phyloP scores from a whole-genome alignment of 2,329 filamentous ascomycete genomes.

The Trichoderma atroviride region DNA sequence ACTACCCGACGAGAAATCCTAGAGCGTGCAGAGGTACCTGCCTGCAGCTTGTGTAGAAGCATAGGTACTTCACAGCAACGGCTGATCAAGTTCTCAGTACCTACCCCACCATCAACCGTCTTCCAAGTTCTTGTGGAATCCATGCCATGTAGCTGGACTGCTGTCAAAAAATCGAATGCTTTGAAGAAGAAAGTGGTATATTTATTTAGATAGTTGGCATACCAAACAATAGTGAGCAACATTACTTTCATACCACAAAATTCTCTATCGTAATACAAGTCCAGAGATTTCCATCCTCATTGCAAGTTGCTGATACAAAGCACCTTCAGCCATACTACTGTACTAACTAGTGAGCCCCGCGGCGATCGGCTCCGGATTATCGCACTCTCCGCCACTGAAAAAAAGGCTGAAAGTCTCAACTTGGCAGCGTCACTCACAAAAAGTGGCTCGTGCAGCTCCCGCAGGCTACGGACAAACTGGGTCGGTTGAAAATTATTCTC shows the following conservation, averaged over 20 bases:
- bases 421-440: constrained; percentile 11
- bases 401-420: not conserved
- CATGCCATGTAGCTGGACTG: not conserved
- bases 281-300: not conserved
- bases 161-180: not conserved
- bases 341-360: too few relatives aligned
- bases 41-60: not conserved
- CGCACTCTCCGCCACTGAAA: not conserved
- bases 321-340: constrained; percentile 13
- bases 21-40: not conserved
- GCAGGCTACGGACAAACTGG: constrained; percentile 24
- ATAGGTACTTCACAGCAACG: not conserved
- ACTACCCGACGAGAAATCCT: not conserved
- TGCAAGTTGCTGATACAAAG: not conserved
- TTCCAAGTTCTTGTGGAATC: not conserved
- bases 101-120: not conserved
- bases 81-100: not conserved
- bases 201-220: not conserved
- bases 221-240: not conserved
- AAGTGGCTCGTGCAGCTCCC: constrained; percentile 26
- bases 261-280: not conserved
- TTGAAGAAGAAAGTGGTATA: not conserved
- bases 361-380: constrained; percentile 25
- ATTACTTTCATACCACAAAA: not conserved
- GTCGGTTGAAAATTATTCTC: constrained; percentile 34